These are phyloP conservation scores for Populus ilicifolia DNA, from an alignment of 345 rosid species.

Conservation along the genomic window DNA sequence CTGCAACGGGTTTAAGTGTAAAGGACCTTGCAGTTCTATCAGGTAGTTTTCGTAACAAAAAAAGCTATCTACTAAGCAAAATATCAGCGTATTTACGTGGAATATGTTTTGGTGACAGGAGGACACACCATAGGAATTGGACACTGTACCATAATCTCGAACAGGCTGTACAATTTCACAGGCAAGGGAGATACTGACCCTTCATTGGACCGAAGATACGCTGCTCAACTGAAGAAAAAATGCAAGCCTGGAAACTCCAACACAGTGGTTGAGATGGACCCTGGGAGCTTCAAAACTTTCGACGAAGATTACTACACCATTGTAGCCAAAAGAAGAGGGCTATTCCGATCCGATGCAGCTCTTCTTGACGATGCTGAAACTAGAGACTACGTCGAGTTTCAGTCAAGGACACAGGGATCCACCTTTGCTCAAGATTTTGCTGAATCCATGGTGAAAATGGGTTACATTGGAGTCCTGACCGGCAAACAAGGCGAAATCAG, in stretches of 20 bases:
- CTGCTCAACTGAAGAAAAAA: slow-evolving; percentile 36
- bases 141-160: slow-evolving; percentile 27
- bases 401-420: slow-evolving; percentile 26
- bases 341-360: slow-evolving; percentile 59
- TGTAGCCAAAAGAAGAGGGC: slow-evolving; percentile 46
- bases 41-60: slow-evolving; percentile 24
- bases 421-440: slow-evolving; percentile 29
- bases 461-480: slow-evolving; percentile 16
- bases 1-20: slow-evolving; percentile 37
- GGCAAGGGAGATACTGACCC: slow-evolving; percentile 63
- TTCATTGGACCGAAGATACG: slow-evolving; percentile 43
- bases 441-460: slow-evolving; percentile 16
- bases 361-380: slow-evolving; percentile 46
- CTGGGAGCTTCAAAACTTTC: slow-evolving; percentile 52
- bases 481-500: slow-evolving; percentile 24
- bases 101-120: slow-evolving; percentile 19
- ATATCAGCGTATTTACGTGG: no score
- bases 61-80: not conserved
- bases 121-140: slow-evolving; percentile 65
- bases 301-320: slow-evolving; percentile 43
- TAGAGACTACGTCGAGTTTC: slow-evolving; percentile 27
- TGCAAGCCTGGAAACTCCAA: slow-evolving; percentile 41
- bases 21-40: slow-evolving; percentile 56
- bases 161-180: slow-evolving; percentile 53
- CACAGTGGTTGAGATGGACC: slow-evolving; percentile 49